phyloP scores from a whole-genome alignment of 1,284 basidiomycete genomes.

The Veloporphyrellus conicus region DNA sequence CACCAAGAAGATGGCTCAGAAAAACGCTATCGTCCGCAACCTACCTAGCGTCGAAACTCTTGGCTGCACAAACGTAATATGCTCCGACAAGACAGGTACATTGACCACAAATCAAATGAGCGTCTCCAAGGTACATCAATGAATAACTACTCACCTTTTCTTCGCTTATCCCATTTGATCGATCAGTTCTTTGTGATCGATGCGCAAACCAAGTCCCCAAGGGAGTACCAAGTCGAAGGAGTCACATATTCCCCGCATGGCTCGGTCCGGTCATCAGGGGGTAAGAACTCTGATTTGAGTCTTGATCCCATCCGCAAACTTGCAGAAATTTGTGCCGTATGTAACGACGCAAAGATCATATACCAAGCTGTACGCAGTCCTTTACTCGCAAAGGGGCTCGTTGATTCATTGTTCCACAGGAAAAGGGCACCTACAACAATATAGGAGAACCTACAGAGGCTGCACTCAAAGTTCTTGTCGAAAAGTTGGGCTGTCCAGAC shows the following conservation, averaged over 20 bases:
- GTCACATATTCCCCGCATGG: slow-evolving; percentile 86
- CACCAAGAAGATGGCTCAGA: slow-evolving; percentile 97
- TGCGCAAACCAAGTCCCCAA: slow-evolving; percentile 46
- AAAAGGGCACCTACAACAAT: slow-evolving; percentile 75
- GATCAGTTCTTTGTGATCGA: slow-evolving; percentile 73
- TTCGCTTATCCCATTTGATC: slow-evolving; percentile 9
- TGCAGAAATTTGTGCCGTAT: slow-evolving; percentile 86
- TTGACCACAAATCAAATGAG: slow-evolving; percentile 97
- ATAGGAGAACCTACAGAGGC: slow-evolving; percentile 98
- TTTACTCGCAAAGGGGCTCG: neutral
- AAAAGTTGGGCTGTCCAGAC: slow-evolving; percentile 75
- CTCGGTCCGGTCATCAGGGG: slow-evolving; percentile 60
- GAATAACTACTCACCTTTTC: neutral
- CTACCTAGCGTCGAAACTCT: slow-evolving; percentile 95
- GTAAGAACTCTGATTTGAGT: slow-evolving; percentile 56
- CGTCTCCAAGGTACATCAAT: slow-evolving; percentile 66
- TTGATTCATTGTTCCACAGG: slow-evolving; percentile 42
- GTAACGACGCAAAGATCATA: slow-evolving; percentile 89
- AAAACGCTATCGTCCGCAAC: slow-evolving; percentile 93
- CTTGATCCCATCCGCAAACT: slow-evolving; percentile 76
- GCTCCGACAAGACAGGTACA: slow-evolving; percentile 96
- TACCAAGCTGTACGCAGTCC: slow-evolving; percentile 63
- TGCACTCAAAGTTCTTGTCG: slow-evolving; percentile 87
- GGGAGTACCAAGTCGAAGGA: slow-evolving; percentile 81
- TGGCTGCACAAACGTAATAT: slow-evolving; percentile 94